These are phyloP conservation scores for Rehmannia glutinosa DNA, from an alignment of 257 asterid genomes.

Conservation along the genomic window DNA sequence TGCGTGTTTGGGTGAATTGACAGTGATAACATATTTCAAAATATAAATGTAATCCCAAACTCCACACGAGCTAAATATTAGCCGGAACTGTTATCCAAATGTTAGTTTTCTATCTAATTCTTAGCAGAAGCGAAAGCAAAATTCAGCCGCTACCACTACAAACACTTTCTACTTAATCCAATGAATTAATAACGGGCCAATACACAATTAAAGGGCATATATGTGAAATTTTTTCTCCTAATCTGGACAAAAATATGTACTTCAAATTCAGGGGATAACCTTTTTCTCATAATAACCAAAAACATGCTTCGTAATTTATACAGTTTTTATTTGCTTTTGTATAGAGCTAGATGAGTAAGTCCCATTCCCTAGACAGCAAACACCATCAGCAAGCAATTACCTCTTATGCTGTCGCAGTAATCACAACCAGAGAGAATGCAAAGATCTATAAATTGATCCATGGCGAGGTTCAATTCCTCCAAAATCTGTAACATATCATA, in stretches of 20 bases:
- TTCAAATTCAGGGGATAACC: background rate
- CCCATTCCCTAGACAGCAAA: background rate
- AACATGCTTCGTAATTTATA: background rate
- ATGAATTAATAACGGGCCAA: background rate
- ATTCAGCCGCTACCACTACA: no score
- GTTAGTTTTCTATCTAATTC: slow-evolving; percentile 1
- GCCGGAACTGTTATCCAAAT: background rate
- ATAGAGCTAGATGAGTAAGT: slow-evolving; percentile 3
- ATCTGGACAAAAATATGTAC: no score
- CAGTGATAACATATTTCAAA: background rate
- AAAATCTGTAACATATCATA: slow-evolving; percentile 49
- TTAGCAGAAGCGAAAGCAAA: no score
- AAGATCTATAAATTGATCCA: slow-evolving; percentile 95
- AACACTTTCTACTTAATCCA: background rate
- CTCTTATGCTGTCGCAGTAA: slow-evolving; percentile 93
- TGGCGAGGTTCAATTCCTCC: slow-evolving; percentile 74
- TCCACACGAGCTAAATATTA: background rate
- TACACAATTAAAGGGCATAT: background rate
- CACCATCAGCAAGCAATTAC: slow-evolving; percentile 32
- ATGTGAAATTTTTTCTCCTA: background rate
- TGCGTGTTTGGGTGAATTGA: background rate
- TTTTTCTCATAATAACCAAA: slow-evolving; percentile 4
- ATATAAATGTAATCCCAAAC: background rate
- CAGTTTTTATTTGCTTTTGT: background rate
- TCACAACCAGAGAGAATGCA: slow-evolving; percentile 97